Conservation (phyloP, 306 rosid genomes). For the Quercus suber region DNA sequence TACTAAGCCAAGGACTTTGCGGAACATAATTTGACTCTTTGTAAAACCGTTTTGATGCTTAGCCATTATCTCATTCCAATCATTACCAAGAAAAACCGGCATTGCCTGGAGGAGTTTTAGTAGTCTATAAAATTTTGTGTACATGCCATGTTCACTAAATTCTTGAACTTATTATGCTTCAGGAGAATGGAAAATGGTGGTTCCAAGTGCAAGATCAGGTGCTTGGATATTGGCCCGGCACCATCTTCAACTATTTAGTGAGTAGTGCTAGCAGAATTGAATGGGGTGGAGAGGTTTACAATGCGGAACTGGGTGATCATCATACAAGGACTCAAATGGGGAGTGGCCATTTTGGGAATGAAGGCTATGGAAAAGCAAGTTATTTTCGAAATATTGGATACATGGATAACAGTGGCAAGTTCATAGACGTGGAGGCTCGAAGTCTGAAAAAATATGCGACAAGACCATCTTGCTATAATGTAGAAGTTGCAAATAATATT, state of each 20-base stretch:
- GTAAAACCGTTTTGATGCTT: too few relatives aligned
- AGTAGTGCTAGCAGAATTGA: neutral
- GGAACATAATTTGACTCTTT: too few relatives aligned
- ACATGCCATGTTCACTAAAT: neutral
- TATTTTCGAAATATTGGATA: constrained; percentile 15
- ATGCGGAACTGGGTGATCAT: neutral
- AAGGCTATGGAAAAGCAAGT: constrained; percentile 21
- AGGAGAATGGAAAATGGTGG: constrained; percentile 35
- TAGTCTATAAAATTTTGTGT: neutral
- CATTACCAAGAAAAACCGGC: too few relatives aligned
- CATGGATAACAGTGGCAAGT: neutral
- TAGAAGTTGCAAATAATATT: neutral
- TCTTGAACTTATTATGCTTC: neutral
- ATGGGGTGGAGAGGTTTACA: constrained; percentile 27
- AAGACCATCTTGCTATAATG: constrained; percentile 24
- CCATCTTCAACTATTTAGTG: neutral
- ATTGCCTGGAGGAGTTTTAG: too few relatives aligned
- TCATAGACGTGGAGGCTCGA: neutral
- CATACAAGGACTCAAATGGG: constrained; percentile 36
- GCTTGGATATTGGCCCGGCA: constrained; percentile 33
- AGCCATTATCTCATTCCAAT: too few relatives aligned
- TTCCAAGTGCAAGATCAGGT: neutral
- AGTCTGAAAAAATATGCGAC: neutral
- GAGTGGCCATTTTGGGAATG: constrained; percentile 23
- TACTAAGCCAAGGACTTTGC: too few relatives aligned